Evolutionary conservation across 768 basidiomycete genomes (phyloP).

Genomic region (Phaffia tasmanica): DNA sequence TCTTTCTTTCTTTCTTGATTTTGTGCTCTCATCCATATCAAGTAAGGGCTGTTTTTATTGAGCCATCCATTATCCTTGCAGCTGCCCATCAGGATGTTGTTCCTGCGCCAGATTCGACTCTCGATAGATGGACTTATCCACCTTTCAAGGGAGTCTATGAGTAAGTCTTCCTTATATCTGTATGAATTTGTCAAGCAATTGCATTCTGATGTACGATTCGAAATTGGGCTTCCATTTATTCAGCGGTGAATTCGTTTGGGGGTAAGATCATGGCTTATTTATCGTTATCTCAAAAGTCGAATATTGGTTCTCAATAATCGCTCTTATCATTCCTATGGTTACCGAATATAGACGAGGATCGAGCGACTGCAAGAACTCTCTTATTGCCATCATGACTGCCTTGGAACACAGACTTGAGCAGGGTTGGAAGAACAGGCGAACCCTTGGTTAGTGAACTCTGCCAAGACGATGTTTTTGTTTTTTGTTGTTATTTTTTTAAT

Average conservation of each 20-base stretch:
- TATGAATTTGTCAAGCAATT: not conserved
- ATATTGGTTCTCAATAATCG: not conserved
- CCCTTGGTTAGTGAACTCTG: slow-evolving; percentile 9
- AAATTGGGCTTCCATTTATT: not conserved
- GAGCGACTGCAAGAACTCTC: slow-evolving; percentile 22
- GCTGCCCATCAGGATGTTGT: slow-evolving; percentile 20
- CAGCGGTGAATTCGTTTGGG: slow-evolving; percentile 15
- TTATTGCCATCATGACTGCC: slow-evolving; percentile 16
- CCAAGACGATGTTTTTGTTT: too few species aligned
- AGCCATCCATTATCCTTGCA: not conserved
- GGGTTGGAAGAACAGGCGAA: slow-evolving; percentile 10
- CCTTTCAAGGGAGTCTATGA: slow-evolving; percentile 14
- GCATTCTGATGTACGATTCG: too few species aligned
- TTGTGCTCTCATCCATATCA: too few species aligned
- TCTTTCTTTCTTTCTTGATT: not conserved
- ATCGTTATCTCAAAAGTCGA: not conserved
- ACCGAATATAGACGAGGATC: not conserved
- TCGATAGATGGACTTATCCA: slow-evolving; percentile 26
- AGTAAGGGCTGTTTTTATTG: too few species aligned
- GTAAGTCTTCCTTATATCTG: not conserved
- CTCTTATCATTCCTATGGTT: not conserved
- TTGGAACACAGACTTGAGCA: slow-evolving; percentile 20
- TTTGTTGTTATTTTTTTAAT: too few species aligned
- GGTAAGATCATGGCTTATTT: slow-evolving; percentile 1
- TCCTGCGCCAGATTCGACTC: slow-evolving; percentile 18